Evolutionary conservation across 495 filamentous ascomycete species (phyloP).

Genomic region (Letharia lupina): DNA sequence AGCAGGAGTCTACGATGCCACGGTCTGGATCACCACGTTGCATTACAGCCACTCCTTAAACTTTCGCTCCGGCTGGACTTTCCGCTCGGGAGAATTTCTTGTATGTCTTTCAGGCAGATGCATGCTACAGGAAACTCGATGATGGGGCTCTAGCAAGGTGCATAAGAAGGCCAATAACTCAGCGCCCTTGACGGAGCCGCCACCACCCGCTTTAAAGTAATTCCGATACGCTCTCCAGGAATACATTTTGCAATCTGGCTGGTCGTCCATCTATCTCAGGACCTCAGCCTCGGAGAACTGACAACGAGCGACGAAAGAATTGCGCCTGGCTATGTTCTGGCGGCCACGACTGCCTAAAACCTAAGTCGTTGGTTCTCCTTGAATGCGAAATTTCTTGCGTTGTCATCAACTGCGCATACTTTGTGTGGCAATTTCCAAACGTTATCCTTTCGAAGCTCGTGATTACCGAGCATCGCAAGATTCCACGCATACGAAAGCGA

Average conservation of each 20-base stretch:
- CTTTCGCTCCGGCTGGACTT: constrained; percentile 2
- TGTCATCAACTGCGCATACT: not conserved
- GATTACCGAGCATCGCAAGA: not conserved
- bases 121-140: not conserved
- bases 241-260: not conserved
- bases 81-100: not conserved
- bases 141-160: not conserved
- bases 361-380: not conserved
- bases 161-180: not conserved
- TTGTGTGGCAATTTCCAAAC: not conserved
- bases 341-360: not conserved
- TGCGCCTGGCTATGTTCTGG: not conserved
- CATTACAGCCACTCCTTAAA: not conserved
- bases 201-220: not conserved
- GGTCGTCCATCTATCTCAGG: not conserved
- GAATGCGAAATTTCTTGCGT: not conserved
- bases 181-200: not conserved
- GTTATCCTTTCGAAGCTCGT: not conserved
- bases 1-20: not conserved
- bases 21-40: not conserved
- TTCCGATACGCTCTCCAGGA: not conserved
- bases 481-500: not conserved
- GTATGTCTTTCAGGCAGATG: not conserved
- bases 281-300: not conserved
- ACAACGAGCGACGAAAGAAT: not conserved